These are phyloP conservation scores for Pouteria campechiana DNA, from an alignment of 179 eudicot species.

Conservation along the genomic window DNA sequence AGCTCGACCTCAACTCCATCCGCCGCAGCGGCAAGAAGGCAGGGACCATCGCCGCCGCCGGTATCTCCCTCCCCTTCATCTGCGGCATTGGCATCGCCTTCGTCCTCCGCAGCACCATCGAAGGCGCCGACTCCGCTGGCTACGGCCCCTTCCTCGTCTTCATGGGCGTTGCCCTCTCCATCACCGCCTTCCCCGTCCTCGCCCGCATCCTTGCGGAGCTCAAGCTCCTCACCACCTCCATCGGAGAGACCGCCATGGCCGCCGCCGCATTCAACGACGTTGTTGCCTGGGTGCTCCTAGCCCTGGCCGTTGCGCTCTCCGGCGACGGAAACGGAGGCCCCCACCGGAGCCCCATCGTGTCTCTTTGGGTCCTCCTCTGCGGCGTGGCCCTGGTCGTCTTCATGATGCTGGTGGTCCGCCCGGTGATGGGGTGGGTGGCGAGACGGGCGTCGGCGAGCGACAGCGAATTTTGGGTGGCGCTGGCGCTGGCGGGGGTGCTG, in stretches of 20 bases:
- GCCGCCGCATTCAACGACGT: constrained; percentile 54
- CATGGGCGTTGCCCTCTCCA: constrained; percentile 29
- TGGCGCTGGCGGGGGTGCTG: constrained; percentile 23
- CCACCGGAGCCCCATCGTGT: constrained; percentile 14
- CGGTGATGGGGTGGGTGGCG: constrained; percentile 9
- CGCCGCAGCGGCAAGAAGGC: constrained; percentile 19
- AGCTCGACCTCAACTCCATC: constrained; percentile 22
- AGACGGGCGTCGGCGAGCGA: no score
- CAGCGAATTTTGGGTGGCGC: no score
- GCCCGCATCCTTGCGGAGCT: constrained; percentile 32
- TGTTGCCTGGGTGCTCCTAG: constrained; percentile 46
- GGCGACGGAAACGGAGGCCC: constrained; percentile 14
- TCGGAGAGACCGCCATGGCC: constrained; percentile 44
- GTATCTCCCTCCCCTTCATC: constrained; percentile 22
- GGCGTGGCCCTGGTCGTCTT: constrained; percentile 12
- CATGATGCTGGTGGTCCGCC: constrained; percentile 17
- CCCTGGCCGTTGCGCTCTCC: constrained; percentile 38
- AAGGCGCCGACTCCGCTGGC: constrained; percentile 19
- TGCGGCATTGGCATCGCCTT: constrained; percentile 15
- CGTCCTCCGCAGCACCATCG: constrained; percentile 10
- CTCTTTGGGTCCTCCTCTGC: constrained; percentile 17
- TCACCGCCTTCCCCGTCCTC: constrained; percentile 29
- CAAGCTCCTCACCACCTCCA: constrained; percentile 23
- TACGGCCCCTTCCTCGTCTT: constrained; percentile 17
- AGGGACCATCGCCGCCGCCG: constrained; percentile 17